Evolutionary conservation across 352 stramenopile species (phyloP).

Genomic region (Aphanomyces cochlioides): DNA sequence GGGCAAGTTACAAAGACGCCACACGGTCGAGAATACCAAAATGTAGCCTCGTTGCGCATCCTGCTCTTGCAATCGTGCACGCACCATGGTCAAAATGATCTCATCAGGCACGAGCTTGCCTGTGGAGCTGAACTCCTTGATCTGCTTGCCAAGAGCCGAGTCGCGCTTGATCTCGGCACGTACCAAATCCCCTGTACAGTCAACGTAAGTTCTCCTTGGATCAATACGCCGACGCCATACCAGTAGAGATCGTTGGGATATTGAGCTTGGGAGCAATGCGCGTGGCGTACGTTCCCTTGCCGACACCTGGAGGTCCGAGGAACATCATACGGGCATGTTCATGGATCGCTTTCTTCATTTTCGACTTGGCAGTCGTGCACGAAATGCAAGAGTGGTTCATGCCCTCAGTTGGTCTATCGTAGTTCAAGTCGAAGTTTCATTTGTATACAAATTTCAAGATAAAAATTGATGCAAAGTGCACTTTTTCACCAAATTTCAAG

Average conservation of each 20-base stretch:
- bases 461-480: too few species aligned
- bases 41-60: constrained; percentile 82
- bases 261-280: constrained; percentile 80
- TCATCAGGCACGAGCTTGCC: constrained; percentile 81
- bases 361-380: not conserved
- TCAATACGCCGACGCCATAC: not conserved
- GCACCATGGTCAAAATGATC: constrained; percentile 86
- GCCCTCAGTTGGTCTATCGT: not conserved
- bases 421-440: constrained; percentile 1
- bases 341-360: constrained; percentile 16
- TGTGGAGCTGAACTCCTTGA: constrained; percentile 84
- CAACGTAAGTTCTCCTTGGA: not conserved
- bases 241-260: constrained; percentile 87
- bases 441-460: not conserved
- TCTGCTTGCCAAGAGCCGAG: constrained; percentile 62
- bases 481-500: too few species aligned
- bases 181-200: constrained; percentile 61
- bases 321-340: constrained; percentile 66
- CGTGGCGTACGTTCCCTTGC: constrained; percentile 88
- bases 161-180: constrained; percentile 83
- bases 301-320: constrained; percentile 80
- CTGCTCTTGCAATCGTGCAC: constrained; percentile 47
- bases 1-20: not conserved
- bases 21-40: constrained; percentile 38
- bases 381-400: too few species aligned